phyloP scores from a whole-genome alignment of 73 alveolate species.

The Tetrahymena malaccensis region DNA sequence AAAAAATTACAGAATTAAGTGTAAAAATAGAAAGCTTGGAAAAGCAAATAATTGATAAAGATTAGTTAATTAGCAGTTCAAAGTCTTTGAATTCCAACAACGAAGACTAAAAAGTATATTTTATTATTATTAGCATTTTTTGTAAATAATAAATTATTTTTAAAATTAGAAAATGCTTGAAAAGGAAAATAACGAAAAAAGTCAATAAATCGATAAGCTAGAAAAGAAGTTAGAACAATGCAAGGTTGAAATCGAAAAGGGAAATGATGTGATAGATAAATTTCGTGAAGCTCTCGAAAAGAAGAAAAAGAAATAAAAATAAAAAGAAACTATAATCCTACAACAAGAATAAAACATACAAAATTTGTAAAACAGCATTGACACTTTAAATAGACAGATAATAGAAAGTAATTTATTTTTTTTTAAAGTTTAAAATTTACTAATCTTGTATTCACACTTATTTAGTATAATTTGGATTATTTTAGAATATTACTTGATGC shows the following conservation, averaged over 20 bases:
- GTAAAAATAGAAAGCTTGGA: conserved; percentile 36
- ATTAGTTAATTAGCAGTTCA: not conserved
- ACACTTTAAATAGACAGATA: conserved; percentile 1
- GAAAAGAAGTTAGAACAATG: conserved; percentile 8
- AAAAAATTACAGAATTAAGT: conserved; percentile 14
- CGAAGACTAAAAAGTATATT: conserved; percentile 25
- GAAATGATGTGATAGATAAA: conserved; percentile 27
- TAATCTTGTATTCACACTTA: too few species aligned
- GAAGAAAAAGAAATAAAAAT: conserved; percentile 18
- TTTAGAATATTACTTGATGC: too few species aligned
- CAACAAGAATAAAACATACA: conserved; percentile 18
- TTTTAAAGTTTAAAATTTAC: not conserved
- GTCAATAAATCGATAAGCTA: conserved; percentile 8
- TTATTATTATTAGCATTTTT: conserved; percentile 5
- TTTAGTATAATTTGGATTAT: too few species aligned
- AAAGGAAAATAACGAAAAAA: conserved; percentile 5
- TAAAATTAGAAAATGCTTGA: conserved; percentile 11
- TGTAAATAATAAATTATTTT: not conserved
- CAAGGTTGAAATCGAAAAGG: conserved; percentile 27
- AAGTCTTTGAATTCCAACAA: not conserved
- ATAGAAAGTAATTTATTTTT: conserved; percentile 21
- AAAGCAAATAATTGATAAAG: conserved; percentile 15
- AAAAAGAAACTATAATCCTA: conserved; percentile 6
- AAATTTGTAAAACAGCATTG: conserved; percentile 18
- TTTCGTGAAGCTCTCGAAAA: conserved; percentile 12